Conservation (phyloP, 1,284 basidiomycete genomes). For the Apiotrichum domesticum region DNA sequence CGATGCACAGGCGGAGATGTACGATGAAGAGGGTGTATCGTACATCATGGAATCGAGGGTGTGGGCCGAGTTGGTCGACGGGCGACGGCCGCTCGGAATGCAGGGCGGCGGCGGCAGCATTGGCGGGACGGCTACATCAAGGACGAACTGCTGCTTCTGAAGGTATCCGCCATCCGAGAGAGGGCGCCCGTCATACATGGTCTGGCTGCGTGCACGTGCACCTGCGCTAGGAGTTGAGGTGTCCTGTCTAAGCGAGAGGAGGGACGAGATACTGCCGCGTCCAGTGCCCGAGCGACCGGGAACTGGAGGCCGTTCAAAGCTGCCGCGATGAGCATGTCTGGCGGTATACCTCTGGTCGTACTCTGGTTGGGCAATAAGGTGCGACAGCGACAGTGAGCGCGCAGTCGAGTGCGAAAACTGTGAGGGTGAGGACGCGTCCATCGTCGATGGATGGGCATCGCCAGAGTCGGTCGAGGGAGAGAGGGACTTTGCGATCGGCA, state of each 20-base stretch:
- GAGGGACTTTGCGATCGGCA: background rate
- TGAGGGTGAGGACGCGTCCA: no score
- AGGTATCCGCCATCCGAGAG: background rate
- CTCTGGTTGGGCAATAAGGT: background rate
- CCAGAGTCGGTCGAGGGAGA: no score
- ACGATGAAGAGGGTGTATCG: background rate
- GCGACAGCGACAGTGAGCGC: background rate
- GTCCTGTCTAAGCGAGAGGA: background rate
- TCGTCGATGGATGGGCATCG: no score
- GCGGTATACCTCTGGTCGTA: background rate
- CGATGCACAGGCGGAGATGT: background rate
- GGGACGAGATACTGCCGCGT: background rate
- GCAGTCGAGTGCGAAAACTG: no score
- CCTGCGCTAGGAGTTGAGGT: no score
- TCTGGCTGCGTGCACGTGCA: no score
- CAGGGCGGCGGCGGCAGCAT: background rate
- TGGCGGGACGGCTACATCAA: constrained; percentile 21
- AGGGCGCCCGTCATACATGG: background rate
- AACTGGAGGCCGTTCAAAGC: background rate
- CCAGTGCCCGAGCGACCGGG: no score
- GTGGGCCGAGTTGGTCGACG: no score
- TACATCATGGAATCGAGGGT: background rate
- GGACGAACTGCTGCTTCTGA: constrained; percentile 14
- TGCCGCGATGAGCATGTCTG: background rate
- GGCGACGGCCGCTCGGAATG: no score